Evolutionary conservation across 306 rosid genomes (phyloP), one percentile per base, ranked within the genome.

Genomic region (Gynostemma pentaphyllum): DNA sequence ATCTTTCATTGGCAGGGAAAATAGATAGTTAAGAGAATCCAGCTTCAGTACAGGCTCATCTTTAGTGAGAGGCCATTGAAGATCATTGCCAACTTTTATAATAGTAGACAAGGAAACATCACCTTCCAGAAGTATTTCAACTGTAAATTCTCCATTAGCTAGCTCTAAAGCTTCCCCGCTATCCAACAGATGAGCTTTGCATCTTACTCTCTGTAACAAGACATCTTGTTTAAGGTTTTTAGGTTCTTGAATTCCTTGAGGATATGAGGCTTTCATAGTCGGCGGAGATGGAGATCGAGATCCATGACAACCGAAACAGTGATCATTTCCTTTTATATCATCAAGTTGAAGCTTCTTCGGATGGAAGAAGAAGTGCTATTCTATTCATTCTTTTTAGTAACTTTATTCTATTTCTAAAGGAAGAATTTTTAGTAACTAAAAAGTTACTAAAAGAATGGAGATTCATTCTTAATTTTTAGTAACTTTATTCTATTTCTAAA

Each of bases 11-110:
- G 85, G 90, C 83, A 92, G 45, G 0, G 99, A 72, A 65, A 92
- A 92, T 19, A 92, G 74, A 55, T 92, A 92, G 70, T 77, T 76
- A 11, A 88, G 74, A 44, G 87, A 67, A 66, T 79, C 87, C 0
- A 92, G 72, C 83, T 82, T 88, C 76, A 92, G 88, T 0, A 92
- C 99, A 2, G 95, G 99, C 87, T 88, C 96, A 66, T 92, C 99
- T 70, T 88, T 88, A 14, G 99, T 88, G 68, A 92, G 68, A n/a
- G 96, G 99, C 96, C 99, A 92, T 13, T 85, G 91, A 51, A 92
- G 69, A 27, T 86, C 88, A 5, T 84, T 80, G 14, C 87, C 95
- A 0, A 88, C 85, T 69, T 73, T 86, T 45, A 92, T 56, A 18
- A 92, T 72, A 46, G 99, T 88, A 18, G 96, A 94, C 0, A 92